phyloP scores from a whole-genome alignment of 306 rosid species.

The Hylodesmum podocarpum region DNA sequence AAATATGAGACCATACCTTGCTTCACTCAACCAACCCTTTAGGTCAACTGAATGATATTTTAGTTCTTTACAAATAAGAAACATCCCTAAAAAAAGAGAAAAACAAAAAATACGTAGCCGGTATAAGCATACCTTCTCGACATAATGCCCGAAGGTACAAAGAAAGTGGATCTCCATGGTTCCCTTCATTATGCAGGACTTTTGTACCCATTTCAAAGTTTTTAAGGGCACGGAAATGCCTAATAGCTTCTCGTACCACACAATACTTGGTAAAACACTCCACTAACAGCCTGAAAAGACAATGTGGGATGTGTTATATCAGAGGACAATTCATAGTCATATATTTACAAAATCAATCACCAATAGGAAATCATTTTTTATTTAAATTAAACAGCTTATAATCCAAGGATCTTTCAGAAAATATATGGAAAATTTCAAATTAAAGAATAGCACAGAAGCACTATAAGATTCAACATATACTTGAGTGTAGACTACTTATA shows the following conservation, averaged over 20 bases:
- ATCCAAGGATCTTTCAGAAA: constrained; percentile 7
- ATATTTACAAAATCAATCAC: neutral
- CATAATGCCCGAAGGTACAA: constrained; percentile 94
- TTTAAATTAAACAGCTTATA: constrained; percentile 26
- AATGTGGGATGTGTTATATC: constrained; percentile 1
- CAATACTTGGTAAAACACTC: constrained; percentile 98
- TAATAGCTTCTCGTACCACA: constrained; percentile 83
- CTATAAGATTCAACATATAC: neutral
- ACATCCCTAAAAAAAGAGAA: constrained; percentile 18
- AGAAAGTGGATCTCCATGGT: constrained; percentile 90
- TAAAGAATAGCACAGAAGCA: constrained; percentile 9
- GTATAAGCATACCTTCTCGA: constrained; percentile 68
- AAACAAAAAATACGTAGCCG: neutral
- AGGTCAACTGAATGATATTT: neutral
- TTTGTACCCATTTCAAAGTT: constrained; percentile 68
- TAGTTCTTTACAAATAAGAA: constrained; percentile 11
- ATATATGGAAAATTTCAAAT: constrained; percentile 9
- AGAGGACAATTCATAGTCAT: constrained; percentile 16
- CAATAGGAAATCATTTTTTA: neutral
- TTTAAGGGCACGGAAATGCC: constrained; percentile 93
- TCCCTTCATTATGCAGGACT: constrained; percentile 77
- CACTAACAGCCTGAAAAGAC: constrained; percentile 74
- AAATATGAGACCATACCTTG: neutral
- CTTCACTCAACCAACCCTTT: neutral
- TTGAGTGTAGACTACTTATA: neutral